A percentile compares a stretch with the other conserved stretches of the same genome.
These are phyloP conservation scores for Vitellaria paradoxa DNA, from an alignment of 179 eudicot genomes.

Conservation along the genomic window DNA sequence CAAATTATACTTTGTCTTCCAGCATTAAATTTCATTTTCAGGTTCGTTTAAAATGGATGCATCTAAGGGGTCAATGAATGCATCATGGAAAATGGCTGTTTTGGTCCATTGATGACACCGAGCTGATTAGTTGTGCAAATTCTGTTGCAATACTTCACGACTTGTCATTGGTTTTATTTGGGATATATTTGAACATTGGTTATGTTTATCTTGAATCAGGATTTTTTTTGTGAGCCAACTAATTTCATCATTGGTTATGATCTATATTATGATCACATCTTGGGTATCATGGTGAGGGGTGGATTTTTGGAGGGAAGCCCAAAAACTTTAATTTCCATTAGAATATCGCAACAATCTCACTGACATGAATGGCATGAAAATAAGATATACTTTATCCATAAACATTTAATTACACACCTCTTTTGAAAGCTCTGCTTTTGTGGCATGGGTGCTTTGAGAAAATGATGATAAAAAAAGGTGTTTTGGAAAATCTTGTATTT, in stretches of 20 bases:
- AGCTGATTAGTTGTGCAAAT: not conserved
- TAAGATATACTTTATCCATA: not conserved
- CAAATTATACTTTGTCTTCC: not conserved
- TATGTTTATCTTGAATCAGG: too few species aligned
- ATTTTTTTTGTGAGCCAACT: too few species aligned
- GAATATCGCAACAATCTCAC: not conserved
- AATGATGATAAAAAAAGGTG: too few species aligned
- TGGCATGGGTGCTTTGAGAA: too few species aligned
- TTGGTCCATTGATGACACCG: not conserved
- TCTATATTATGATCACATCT: not conserved
- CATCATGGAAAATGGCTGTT: not conserved
- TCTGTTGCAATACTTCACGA: not conserved
- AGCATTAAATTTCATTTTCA: not conserved
- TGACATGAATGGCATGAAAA: not conserved
- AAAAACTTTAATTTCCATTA: not conserved
- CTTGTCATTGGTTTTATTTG: too few species aligned
- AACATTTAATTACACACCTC: not conserved
- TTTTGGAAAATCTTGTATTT: not conserved
- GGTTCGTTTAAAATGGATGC: not conserved
- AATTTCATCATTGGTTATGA: not conserved
- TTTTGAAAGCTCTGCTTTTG: too few species aligned
- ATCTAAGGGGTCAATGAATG: not conserved
- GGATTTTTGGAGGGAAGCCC: slow-evolving; percentile 3
- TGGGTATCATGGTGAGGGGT: not conserved
- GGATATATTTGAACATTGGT: too few species aligned